Evolutionary conservation across 2,329 filamentous ascomycete species (phyloP).

Genomic region (Hypoxylon sp.): DNA sequence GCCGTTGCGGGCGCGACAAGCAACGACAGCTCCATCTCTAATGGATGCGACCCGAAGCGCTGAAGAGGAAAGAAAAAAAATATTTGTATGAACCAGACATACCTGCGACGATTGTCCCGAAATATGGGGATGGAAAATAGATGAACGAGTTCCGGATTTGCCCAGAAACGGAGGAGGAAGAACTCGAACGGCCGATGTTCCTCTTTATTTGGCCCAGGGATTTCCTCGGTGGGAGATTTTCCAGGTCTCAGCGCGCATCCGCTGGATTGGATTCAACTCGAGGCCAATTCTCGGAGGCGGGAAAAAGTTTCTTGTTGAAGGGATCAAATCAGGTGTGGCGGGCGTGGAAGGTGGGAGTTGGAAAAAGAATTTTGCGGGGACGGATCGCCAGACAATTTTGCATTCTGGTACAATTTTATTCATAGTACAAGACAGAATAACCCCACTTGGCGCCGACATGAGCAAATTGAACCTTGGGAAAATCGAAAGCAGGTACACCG

Average conservation of each 20-base stretch:
- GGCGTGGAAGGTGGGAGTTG: slow-evolving; percentile 48
- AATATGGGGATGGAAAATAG: slow-evolving; percentile 53
- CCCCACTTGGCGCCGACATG: slow-evolving; percentile 10
- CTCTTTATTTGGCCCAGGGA: slow-evolving; percentile 30
- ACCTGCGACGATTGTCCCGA: slow-evolving; percentile 42
- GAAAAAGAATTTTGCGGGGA: slow-evolving; percentile 53
- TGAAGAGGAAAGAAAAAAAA: slow-evolving; percentile 6
- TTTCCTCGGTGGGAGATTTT: slow-evolving; percentile 29
- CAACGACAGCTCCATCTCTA: slow-evolving; percentile 29
- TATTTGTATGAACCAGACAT: slow-evolving; percentile 29
- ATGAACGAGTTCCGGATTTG: slow-evolving; percentile 48
- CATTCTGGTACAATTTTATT: slow-evolving; percentile 4
- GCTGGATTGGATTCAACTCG: slow-evolving; percentile 16
- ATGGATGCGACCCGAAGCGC: slow-evolving; percentile 29
- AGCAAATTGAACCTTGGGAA: slow-evolving; percentile 12
- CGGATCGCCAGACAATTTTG: slow-evolving; percentile 15
- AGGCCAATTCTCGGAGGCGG: slow-evolving; percentile 45
- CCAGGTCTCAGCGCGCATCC: not conserved
- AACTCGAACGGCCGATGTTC: slow-evolving; percentile 49
- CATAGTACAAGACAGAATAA: not conserved
- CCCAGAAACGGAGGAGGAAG: slow-evolving; percentile 51
- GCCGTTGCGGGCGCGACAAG: slow-evolving; percentile 24
- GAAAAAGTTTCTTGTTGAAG: slow-evolving; percentile 47
- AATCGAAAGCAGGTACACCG: slow-evolving; percentile 10
- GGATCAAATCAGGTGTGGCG: slow-evolving; percentile 45